Conservation (phyloP, 306 rosid genomes). For the Vicia sativa region DNA sequence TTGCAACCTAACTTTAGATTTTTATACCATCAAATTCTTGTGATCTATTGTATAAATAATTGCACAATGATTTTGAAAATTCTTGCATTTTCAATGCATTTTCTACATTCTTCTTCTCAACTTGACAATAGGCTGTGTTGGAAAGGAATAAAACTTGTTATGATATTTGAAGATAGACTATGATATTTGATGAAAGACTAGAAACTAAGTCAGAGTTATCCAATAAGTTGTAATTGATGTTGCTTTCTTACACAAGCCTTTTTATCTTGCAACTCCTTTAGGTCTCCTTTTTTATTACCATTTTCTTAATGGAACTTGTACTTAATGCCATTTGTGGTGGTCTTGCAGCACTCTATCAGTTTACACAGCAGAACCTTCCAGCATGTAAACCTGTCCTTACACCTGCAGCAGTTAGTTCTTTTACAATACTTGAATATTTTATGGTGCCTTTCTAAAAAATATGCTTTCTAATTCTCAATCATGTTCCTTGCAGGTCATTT, state of each 20-base stretch:
- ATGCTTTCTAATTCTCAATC: constrained; percentile 31
- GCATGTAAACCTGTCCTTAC: constrained; percentile 95
- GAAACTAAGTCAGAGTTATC: constrained; percentile 24
- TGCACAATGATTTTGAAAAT: background rate
- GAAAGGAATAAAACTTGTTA: constrained; percentile 22
- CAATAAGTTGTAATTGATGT: constrained; percentile 17
- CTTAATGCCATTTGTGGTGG: constrained; percentile 34
- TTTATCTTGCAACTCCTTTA: no score
- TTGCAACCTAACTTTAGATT: constrained; percentile 18
- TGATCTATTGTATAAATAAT: constrained; percentile 19
- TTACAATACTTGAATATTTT: constrained; percentile 37
- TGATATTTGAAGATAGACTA: constrained; percentile 13
- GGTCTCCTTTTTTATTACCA: no score
- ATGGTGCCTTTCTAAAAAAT: constrained; percentile 8
- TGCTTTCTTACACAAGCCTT: no score
- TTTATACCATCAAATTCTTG: no score
- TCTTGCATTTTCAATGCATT: constrained; percentile 29
- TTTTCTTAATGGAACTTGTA: no score
- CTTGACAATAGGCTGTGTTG: constrained; percentile 9
- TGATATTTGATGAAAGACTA: no score
- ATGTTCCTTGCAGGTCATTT: constrained; percentile 68
- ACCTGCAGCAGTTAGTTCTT: constrained; percentile 78
- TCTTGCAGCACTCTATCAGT: constrained; percentile 67
- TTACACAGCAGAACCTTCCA: constrained; percentile 91
- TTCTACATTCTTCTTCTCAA: background rate